Evolutionary conservation across 1,139 yeast genomes (phyloP).

Genomic region (Hansenula lynferdii): DNA sequence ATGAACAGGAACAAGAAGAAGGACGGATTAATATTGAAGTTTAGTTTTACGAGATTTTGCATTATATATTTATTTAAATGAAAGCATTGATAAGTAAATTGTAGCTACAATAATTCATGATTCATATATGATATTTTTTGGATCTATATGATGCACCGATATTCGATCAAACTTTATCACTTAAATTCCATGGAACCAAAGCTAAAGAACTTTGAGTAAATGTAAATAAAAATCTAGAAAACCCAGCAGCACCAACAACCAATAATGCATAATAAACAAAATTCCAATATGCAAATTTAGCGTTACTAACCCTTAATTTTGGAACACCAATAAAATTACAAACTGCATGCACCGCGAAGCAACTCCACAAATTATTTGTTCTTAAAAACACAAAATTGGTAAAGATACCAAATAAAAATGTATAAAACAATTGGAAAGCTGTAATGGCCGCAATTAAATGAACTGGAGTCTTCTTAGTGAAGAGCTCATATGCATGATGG

Average conservation of each 20-base stretch:
- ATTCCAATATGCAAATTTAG: constrained; percentile 20
- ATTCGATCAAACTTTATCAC: too few relatives aligned
- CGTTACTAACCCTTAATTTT: constrained; percentile 25
- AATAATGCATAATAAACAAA: constrained; percentile 38
- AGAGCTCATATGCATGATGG: constrained; percentile 71
- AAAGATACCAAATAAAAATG: constrained; percentile 75
- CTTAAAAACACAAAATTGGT: constrained; percentile 57
- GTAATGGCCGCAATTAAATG: constrained; percentile 36
- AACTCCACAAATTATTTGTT: constrained; percentile 56
- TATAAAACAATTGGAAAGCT: constrained; percentile 61
- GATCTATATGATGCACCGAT: too few relatives aligned
- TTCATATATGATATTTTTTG: too few relatives aligned
- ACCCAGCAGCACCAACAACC: constrained; percentile 38
- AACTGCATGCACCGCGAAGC: constrained; percentile 59
- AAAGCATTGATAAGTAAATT: too few relatives aligned
- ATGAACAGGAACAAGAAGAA: background rate
- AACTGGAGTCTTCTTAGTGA: constrained; percentile 27
- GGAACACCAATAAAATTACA: constrained; percentile 88
- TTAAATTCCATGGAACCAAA: constrained; percentile 5
- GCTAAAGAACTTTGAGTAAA: constrained; percentile 18
- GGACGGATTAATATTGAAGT: background rate
- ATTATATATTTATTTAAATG: too few relatives aligned
- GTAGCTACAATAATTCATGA: too few relatives aligned
- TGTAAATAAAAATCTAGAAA: constrained; percentile 22
- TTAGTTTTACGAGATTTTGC: background rate